Conservation (phyloP, 73 alveolate genomes). For the Vitrella brassicaformis region DNA sequence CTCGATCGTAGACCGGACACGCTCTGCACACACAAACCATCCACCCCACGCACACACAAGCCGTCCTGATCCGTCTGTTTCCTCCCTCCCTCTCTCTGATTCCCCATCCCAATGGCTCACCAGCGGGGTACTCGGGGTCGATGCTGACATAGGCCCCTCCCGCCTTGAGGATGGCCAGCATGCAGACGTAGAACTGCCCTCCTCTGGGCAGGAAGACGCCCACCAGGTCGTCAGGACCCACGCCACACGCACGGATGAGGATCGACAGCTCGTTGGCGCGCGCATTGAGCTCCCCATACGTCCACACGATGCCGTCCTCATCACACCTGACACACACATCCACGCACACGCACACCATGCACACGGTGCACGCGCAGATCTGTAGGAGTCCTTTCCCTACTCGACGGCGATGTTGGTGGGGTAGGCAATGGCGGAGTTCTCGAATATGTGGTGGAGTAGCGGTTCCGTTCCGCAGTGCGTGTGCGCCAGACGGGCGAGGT, state of each 20-base stretch:
- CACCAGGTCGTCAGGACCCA: background rate
- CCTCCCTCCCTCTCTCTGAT: background rate
- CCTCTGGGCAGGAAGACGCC: background rate
- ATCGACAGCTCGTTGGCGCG: too few relatives aligned
- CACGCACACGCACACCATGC: too few relatives aligned
- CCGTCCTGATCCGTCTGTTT: too few relatives aligned
- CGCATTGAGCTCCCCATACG: too few relatives aligned
- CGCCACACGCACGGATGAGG: too few relatives aligned
- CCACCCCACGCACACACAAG: background rate
- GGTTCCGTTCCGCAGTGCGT: too few relatives aligned
- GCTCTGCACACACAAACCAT: background rate
- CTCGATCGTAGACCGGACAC: background rate
- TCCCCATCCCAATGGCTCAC: background rate
- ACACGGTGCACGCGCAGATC: too few relatives aligned
- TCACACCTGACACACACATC: too few relatives aligned
- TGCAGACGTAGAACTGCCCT: background rate
- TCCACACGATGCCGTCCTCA: too few relatives aligned
- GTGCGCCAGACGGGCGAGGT: too few relatives aligned
- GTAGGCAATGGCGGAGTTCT: background rate
- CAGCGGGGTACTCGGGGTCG: background rate
- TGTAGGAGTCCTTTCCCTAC: background rate
- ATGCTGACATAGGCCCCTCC: background rate
- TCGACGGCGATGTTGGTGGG: background rate
- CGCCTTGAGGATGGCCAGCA: background rate
- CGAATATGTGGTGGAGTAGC: background rate